Evolutionary conservation across 2,329 filamentous ascomycete genomes (phyloP), one percentile per base, ranked within the genome.

Genomic region (Ascochyta koolunga): DNA sequence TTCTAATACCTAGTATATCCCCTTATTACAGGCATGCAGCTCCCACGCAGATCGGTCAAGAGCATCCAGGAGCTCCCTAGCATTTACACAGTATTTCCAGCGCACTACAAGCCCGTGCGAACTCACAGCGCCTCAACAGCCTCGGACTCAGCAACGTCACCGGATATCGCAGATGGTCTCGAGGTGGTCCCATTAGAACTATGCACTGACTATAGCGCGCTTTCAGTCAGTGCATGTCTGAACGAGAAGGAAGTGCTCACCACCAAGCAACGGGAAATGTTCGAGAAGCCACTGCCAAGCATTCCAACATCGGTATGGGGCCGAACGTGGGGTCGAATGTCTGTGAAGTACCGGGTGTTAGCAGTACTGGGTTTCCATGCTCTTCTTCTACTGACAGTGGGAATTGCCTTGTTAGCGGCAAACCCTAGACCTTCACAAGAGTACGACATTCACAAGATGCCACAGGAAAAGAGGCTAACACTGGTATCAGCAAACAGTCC

Each of bases 151-250:
- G 52, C 60, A 35, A 37, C 53, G 2, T 50, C 58, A 16, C 46
- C 56, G 25, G 39, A 58, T 18, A 57, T 70, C 10, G 64, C 64
- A 24, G 63, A 69, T 56, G 70, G 68, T n/a, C 64, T 71, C 18
- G 69, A 73, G 42, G 55, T 69, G 0, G 67, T 72, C 7, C 70
- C 70, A 0, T 50, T 73, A 25, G 70, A 72, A 42, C 56, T 29
- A 4, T 29, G 27, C 27, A 29, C 27, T 29, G 27, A 62, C 22
- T 58, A 59, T 21, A 65, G 67, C 21, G 51, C 52, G 13, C 54
- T 55, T 8, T 66, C 62, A n/a, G 53, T 70, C 8, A 66, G 65
- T 13, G 67, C 65, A 10, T 59, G 60, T 8, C 50, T 60, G 13
- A 60, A 65, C 21, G 69, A 71, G 44, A 71, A 70, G 31, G 70